Conservation (phyloP, 805 yeast species). For the Lachancea cidri region DNA sequence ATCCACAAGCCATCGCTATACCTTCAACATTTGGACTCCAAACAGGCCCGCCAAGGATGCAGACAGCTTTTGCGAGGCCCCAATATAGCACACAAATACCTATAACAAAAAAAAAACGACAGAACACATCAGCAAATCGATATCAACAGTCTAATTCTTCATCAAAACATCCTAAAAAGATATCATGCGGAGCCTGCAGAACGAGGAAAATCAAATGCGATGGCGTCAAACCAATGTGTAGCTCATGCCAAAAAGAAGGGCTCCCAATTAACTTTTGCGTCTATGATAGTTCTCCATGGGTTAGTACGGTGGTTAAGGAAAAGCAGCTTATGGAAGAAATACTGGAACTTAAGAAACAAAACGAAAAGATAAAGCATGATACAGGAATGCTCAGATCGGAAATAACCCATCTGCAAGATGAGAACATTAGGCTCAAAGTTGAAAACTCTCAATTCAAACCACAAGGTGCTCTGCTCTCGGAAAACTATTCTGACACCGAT, state of each 20-base stretch:
- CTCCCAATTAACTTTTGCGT: not conserved
- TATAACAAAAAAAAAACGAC: too few species aligned
- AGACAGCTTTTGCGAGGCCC: too few species aligned
- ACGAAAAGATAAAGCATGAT: not conserved
- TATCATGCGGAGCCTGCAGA: slow-evolving; percentile 38
- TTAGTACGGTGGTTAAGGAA: slow-evolving; percentile 1
- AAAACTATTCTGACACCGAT: not conserved
- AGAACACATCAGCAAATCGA: too few species aligned
- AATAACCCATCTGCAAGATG: not conserved
- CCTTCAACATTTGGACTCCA: not conserved
- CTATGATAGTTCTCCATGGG: slow-evolving; percentile 6
- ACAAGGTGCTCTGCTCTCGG: not conserved
- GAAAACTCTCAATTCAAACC: not conserved
- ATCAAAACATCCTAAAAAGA: not conserved
- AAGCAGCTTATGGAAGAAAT: slow-evolving; percentile 1
- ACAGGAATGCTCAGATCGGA: not conserved
- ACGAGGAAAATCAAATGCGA: slow-evolving; percentile 46
- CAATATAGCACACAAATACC: too few species aligned
- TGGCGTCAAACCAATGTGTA: slow-evolving; percentile 42
- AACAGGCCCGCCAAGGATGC: too few species aligned
- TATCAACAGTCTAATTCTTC: too few species aligned
- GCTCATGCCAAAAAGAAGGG: slow-evolving; percentile 29
- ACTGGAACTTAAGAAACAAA: not conserved
- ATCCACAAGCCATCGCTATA: not conserved
- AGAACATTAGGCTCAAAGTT: not conserved